Base-by-base conservation (phyloP, 768 basidiomycete genomes). In the Multifurca ochricompacta region DNA sequence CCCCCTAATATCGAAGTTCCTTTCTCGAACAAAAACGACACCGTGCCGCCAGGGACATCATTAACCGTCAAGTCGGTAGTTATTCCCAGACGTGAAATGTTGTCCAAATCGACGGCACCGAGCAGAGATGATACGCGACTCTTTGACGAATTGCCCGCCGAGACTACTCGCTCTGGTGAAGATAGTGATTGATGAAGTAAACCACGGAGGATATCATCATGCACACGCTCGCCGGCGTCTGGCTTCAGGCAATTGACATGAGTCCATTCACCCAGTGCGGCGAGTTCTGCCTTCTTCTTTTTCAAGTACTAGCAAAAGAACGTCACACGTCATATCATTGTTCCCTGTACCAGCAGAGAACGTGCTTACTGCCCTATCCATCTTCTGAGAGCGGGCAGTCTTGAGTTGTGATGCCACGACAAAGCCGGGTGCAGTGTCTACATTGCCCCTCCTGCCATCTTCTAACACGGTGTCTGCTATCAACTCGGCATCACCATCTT, bases 1-100 rank as follows among this genome's bases (percentile, higher is more conserved):
- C 94, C 90, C 18, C 90, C 91, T 2, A 92, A 73, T 63, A 82
- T 80, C 5, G 90, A 85, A 64, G 92, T 93, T 66, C 93, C 92
- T 69, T 79, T 82, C 35, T 88, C 85, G 60, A 92, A 91, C 11
- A 91, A 62, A 64, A 86, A 90, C 7, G 85, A 84, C 16, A 91
- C 67, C 1, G 83, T 81, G 0, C 89, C 89, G 3, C 83, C 85
- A 6, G 79, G 73, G 18, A 79, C 65, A 43, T 70, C 67, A 5
- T 77, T 72, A 11, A 83, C 70, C 23, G 77, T 71, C 4, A 69
- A 65, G 4, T 69, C 66, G 7, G 70, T 61, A 46, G 60, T 56
- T 8, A 53, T 60, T 32, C 68, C 69, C 46, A 59, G 53, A n/a
- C 54, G 73, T 58, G 73, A 65, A 11, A 80, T 66, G 43, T 74